Conservation (phyloP, 495 filamentous ascomycete species). For the Xylaria flabelliformis region DNA sequence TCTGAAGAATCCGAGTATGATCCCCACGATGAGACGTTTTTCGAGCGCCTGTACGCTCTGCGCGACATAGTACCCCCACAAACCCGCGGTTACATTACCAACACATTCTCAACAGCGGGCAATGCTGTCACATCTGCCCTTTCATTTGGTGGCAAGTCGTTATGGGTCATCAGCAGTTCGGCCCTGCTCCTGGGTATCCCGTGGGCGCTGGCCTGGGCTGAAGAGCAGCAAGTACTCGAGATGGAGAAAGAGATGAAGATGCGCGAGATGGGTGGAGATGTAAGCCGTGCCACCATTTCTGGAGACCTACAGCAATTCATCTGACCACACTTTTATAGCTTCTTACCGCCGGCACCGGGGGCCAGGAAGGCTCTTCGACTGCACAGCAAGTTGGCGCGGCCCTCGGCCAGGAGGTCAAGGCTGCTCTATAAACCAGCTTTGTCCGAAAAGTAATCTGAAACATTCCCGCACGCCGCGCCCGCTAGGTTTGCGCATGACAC, state of each 20-base stretch:
- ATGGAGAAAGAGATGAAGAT: conserved; percentile 97
- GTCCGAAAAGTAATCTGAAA: not conserved
- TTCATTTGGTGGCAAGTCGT: conserved; percentile 74
- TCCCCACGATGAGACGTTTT: conserved; percentile 65
- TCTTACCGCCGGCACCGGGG: conserved; percentile 41
- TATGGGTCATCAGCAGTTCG: conserved; percentile 87
- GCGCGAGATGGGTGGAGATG: conserved; percentile 70
- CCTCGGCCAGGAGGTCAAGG: conserved; percentile 42
- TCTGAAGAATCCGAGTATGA: conserved; percentile 63
- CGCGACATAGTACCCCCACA: conserved; percentile 90
- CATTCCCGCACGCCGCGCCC: not conserved
- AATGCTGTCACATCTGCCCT: conserved; percentile 62
- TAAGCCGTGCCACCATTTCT: conserved; percentile 14
- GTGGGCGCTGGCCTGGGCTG: conserved; percentile 87
- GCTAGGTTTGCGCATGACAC: not conserved
- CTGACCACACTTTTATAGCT: conserved; percentile 37
- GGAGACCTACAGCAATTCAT: not conserved
- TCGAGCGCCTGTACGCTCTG: conserved; percentile 82
- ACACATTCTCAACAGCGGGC: conserved; percentile 61
- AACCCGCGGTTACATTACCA: conserved; percentile 71
- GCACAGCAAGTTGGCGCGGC: conserved; percentile 45
- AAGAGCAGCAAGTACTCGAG: conserved; percentile 94
- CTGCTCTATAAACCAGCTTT: conserved; percentile 38
- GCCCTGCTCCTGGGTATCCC: conserved; percentile 90
- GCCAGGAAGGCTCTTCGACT: conserved; percentile 35